phyloP scores from a whole-genome alignment of 768 basidiomycete genomes.

The Amanita rubescens region DNA sequence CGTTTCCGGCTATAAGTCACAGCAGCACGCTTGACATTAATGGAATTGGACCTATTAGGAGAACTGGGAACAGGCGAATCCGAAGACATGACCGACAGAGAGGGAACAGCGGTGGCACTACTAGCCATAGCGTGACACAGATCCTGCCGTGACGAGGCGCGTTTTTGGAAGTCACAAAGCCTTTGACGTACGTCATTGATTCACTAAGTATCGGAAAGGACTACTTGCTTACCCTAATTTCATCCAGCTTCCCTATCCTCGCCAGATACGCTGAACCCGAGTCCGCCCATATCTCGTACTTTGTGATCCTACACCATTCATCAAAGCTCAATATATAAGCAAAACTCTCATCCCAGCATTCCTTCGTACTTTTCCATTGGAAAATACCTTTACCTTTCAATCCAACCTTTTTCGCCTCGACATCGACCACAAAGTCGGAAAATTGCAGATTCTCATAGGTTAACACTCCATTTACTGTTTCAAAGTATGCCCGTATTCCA shows the following conservation, averaged over 20 bases:
- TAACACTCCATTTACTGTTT: slow-evolving; percentile 35
- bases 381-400: slow-evolving; percentile 48
- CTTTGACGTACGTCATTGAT: background rate
- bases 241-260: slow-evolving; percentile 37
- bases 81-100: slow-evolving; percentile 31
- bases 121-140: slow-evolving; percentile 6
- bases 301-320: slow-evolving; percentile 42
- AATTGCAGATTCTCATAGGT: slow-evolving; percentile 47
- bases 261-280: slow-evolving; percentile 59
- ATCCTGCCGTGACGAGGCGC: slow-evolving; percentile 13
- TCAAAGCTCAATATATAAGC: slow-evolving; percentile 56
- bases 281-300: slow-evolving; percentile 66
- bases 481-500: slow-evolving; percentile 43
- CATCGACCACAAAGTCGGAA: slow-evolving; percentile 48
- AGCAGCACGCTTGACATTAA: slow-evolving; percentile 28
- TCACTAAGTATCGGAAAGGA: background rate
- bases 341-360: slow-evolving; percentile 59
- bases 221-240: slow-evolving; percentile 12
- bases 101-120: slow-evolving; percentile 8
- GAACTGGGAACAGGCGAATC: slow-evolving; percentile 30
- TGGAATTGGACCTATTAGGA: slow-evolving; percentile 15
- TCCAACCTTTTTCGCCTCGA: slow-evolving; percentile 40
- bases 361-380: slow-evolving; percentile 44
- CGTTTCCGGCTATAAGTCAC: slow-evolving; percentile 40
- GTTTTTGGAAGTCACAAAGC: slow-evolving; percentile 19